Evolutionary conservation across 2,329 filamentous ascomycete species (phyloP).

Genomic region (Neofusicoccum umdonicola): DNA sequence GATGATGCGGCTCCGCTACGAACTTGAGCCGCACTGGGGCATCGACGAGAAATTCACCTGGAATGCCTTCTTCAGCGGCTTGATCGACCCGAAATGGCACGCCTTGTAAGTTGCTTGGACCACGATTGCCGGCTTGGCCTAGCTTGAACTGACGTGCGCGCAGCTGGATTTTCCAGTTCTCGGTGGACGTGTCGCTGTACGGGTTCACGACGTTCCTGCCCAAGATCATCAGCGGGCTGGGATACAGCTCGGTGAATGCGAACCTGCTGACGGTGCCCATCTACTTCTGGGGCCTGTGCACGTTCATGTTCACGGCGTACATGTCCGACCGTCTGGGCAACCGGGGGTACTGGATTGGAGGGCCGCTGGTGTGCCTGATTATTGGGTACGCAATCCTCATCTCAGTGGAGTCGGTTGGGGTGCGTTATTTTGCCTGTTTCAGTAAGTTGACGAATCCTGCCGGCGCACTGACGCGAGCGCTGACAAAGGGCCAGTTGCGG

Average conservation of each 20-base stretch:
- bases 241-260: conserved; percentile 58
- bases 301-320: conserved; percentile 12
- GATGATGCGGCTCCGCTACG: conserved; percentile 14
- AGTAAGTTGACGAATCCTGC: not conserved
- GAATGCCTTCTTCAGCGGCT: conserved; percentile 29
- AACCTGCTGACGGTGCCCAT: conserved; percentile 56
- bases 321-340: not conserved
- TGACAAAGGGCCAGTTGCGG: conserved; percentile 1
- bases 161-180: conserved; percentile 15
- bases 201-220: conserved; percentile 47
- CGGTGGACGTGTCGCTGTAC: conserved; percentile 39
- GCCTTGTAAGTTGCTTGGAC: conserved; percentile 3
- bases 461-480: not conserved
- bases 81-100: conserved; percentile 23
- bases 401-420: conserved; percentile 3
- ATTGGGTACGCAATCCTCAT: conserved; percentile 17
- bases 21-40: conserved; percentile 10
- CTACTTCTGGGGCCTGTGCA: conserved; percentile 9
- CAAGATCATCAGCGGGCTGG: conserved; percentile 64
- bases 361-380: conserved; percentile 11
- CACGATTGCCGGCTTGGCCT: not conserved
- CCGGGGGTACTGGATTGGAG: conserved; percentile 11
- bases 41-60: conserved; percentile 20
- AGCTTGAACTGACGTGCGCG: not conserved
- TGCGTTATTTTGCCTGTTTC: conserved; percentile 19